These are phyloP conservation scores for Penicillium sumatraense DNA, from an alignment of 2,329 filamentous ascomycete species.

Conservation along the genomic window DNA sequence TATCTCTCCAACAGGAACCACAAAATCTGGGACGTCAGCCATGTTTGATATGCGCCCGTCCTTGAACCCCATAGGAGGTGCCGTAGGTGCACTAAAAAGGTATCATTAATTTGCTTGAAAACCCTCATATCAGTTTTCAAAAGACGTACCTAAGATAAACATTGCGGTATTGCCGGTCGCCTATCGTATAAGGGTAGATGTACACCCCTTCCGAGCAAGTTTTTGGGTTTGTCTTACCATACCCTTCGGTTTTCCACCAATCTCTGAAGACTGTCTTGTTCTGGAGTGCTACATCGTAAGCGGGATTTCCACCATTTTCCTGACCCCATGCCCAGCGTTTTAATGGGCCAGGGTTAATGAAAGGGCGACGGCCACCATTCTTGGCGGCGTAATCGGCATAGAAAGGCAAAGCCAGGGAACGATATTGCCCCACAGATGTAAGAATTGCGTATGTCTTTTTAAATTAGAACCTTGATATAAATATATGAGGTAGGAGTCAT, in stretches of 20 bases:
- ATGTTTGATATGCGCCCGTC: background rate
- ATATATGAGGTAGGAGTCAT: background rate
- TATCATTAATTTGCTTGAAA: no score
- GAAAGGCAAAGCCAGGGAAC: conserved; percentile 54
- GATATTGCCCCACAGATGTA: conserved; percentile 46
- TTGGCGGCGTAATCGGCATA: conserved; percentile 54
- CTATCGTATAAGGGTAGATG: conserved; percentile 1
- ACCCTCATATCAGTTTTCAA: no score
- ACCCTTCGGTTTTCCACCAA: conserved; percentile 40
- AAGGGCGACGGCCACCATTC: conserved; percentile 52
- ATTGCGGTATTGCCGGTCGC: conserved; percentile 43
- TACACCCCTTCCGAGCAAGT: conserved; percentile 51
- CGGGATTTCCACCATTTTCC: conserved; percentile 43
- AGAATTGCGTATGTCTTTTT: conserved; percentile 25
- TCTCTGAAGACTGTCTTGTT: conserved; percentile 56
- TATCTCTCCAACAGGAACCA: conserved; percentile 50
- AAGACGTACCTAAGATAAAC: background rate
- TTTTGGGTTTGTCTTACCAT: conserved; percentile 47
- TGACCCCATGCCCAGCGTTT: conserved; percentile 53
- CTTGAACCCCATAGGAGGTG: background rate
- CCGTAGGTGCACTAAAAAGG: background rate
- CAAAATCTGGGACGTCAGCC: conserved; percentile 21
- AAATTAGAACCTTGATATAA: background rate
- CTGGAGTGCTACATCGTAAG: conserved; percentile 48
- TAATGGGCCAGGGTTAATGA: conserved; percentile 55